Conservation (phyloP, 768 basidiomycete species). For the Kwoniella newhampshirensis region DNA sequence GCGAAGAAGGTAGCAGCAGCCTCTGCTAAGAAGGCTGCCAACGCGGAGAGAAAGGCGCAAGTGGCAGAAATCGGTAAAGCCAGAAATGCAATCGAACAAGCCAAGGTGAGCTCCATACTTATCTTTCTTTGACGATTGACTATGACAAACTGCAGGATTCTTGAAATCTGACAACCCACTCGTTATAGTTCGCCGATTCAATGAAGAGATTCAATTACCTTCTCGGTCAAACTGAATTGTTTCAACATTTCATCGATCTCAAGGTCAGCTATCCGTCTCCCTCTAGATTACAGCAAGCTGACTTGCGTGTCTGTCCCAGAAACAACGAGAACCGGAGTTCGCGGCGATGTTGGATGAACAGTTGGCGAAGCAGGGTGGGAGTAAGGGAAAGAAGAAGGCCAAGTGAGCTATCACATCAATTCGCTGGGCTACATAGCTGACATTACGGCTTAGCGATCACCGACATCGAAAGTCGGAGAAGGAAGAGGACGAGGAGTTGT, state of each 20-base stretch:
- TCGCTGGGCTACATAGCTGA: slow-evolving; percentile 4
- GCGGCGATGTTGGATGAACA: slow-evolving; percentile 82
- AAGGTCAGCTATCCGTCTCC: slow-evolving; percentile 61
- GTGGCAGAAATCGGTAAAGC: slow-evolving; percentile 41
- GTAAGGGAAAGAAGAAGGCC: slow-evolving; percentile 80
- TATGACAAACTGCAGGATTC: neutral
- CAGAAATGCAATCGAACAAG: slow-evolving; percentile 37
- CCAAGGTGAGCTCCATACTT: slow-evolving; percentile 33
- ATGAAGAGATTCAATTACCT: slow-evolving; percentile 96
- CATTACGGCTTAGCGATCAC: slow-evolving; percentile 62
- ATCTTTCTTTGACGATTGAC: neutral
- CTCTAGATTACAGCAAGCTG: neutral
- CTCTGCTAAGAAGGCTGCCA: slow-evolving; percentile 42
- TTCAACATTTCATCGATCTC: slow-evolving; percentile 97
- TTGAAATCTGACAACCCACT: neutral
- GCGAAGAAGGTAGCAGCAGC: slow-evolving; percentile 32
- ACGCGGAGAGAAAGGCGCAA: slow-evolving; percentile 38
- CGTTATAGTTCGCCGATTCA: slow-evolving; percentile 74
- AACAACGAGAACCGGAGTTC: slow-evolving; percentile 88
- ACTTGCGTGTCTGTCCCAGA: slow-evolving; percentile 58
- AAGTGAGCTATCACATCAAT: slow-evolving; percentile 57
- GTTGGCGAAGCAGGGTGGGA: slow-evolving; percentile 60
- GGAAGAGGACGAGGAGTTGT: slow-evolving; percentile 93
- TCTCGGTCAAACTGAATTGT: slow-evolving; percentile 96
- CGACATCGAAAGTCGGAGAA: slow-evolving; percentile 95